phyloP scores from a whole-genome alignment of 78 protist species.

The Mastigamoeba balamuthi region DNA sequence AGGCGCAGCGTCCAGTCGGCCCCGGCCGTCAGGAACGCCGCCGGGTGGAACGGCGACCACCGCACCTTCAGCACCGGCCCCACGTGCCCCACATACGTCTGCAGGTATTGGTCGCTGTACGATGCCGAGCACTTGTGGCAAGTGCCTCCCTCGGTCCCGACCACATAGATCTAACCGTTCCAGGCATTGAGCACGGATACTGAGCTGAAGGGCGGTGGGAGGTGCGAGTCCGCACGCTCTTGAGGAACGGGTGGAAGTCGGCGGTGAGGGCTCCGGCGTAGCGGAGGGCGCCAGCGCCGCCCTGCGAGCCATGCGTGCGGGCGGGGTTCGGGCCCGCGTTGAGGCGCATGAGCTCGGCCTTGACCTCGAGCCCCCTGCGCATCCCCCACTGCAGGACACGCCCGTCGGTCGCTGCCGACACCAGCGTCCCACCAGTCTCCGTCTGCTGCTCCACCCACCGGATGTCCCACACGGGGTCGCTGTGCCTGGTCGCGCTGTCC shows the following conservation, averaged over 20 bases:
- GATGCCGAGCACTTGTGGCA: conserved; percentile 56
- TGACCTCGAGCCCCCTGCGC: conserved; percentile 52
- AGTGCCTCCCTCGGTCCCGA: too few relatives aligned
- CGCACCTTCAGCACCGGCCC: conserved; percentile 48
- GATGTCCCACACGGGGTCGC: conserved; percentile 53
- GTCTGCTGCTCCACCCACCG: conserved; percentile 22
- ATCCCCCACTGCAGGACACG: conserved; percentile 49
- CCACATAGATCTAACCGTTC: too few relatives aligned
- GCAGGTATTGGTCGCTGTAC: conserved; percentile 60
- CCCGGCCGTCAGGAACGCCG: not conserved
- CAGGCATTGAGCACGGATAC: too few relatives aligned
- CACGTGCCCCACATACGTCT: conserved; percentile 29
- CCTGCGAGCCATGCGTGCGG: too few relatives aligned
- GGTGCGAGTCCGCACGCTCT: too few relatives aligned
- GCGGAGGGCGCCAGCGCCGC: too few relatives aligned
- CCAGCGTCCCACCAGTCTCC: conserved; percentile 30
- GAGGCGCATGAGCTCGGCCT: too few relatives aligned
- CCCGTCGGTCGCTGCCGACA: conserved; percentile 63
- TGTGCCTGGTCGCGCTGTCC: conserved; percentile 28
- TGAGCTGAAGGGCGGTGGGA: too few relatives aligned
- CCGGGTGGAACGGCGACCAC: conserved; percentile 38
- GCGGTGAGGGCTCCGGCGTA: too few relatives aligned
- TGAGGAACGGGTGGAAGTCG: too few relatives aligned
- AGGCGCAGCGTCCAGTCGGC: not conserved
- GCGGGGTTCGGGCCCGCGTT: too few relatives aligned